Evolutionary conservation across 257 asterid genomes (phyloP).

Genomic region (Paulownia fortunei): DNA sequence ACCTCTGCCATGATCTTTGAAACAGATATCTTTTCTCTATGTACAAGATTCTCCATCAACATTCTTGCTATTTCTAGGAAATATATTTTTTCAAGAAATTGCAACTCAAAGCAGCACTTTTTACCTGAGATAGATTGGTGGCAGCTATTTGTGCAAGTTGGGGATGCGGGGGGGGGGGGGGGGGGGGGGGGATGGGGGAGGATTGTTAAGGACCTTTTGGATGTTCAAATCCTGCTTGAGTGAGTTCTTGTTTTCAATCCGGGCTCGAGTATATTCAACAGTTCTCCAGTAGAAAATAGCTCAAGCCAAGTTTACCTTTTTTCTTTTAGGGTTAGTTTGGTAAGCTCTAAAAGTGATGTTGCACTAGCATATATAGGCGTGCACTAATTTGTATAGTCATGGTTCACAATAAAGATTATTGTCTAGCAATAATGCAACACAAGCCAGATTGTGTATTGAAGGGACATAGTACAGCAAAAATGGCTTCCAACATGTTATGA

Average conservation of each 20-base stretch:
- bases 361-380: not conserved
- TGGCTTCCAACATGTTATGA: constrained; percentile 16
- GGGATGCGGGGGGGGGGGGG: too few relatives aligned
- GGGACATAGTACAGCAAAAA: constrained; percentile 12
- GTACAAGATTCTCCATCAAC: constrained; percentile 24
- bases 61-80: constrained; percentile 22
- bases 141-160: not conserved
- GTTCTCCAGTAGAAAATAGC: too few relatives aligned
- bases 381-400: not conserved
- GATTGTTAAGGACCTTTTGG: not conserved
- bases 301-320: too few relatives aligned
- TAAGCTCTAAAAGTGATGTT: constrained; percentile 19
- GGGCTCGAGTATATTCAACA: too few relatives aligned
- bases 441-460: not conserved
- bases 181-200: too few relatives aligned
- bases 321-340: not conserved
- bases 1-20: constrained; percentile 7
- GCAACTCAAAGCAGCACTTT: constrained; percentile 3
- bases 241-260: too few relatives aligned
- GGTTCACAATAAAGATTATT: not conserved
- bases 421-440: constrained; percentile 22
- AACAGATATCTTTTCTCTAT: not conserved
- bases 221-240: not conserved
- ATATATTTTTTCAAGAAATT: constrained; percentile 1
- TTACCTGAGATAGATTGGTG: not conserved